Conservation (phyloP, 495 filamentous ascomycete genomes). For the Pyrenopolyporus hunteri region DNA sequence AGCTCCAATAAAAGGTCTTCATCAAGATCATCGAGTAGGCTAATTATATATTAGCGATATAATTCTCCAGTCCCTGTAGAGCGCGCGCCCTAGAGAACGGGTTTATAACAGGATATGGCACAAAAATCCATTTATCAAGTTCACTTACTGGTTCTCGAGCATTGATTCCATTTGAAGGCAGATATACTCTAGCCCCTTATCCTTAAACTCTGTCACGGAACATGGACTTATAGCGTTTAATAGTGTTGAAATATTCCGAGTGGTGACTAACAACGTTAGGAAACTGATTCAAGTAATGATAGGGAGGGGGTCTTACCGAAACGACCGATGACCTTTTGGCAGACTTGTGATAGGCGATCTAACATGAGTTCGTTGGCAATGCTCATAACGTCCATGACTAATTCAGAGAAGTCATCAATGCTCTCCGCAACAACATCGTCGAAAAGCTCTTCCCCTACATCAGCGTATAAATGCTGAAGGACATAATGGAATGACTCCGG, state of each 20-base stretch:
- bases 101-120: too few species aligned
- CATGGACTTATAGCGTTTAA: slow-evolving; percentile 84
- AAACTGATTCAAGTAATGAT: slow-evolving; percentile 24
- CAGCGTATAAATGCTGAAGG: slow-evolving; percentile 81
- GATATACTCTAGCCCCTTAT: slow-evolving; percentile 87
- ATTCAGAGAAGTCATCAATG: slow-evolving; percentile 82
- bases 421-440: slow-evolving; percentile 72
- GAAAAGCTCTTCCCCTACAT: slow-evolving; percentile 81
- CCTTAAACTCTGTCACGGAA: slow-evolving; percentile 82
- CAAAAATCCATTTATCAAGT: slow-evolving; percentile 44
- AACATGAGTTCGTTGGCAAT: slow-evolving; percentile 95
- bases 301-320: slow-evolving; percentile 56
- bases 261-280: slow-evolving; percentile 62
- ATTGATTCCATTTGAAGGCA: slow-evolving; percentile 88
- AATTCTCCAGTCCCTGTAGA: not conserved
- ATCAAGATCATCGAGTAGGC: slow-evolving; percentile 81
- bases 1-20: slow-evolving; percentile 79
- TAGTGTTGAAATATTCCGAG: slow-evolving; percentile 82
- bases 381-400: slow-evolving; percentile 89
- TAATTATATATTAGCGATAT: slow-evolving; percentile 17
- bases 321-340: slow-evolving; percentile 83
- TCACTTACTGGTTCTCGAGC: slow-evolving; percentile 74
- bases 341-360: slow-evolving; percentile 85
- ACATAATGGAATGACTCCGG: slow-evolving; percentile 76
- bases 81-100: not conserved